Percentiles rank a stretch among this genome's conserved stretches.
Conservation (phyloP, 345 rosid genomes). For the Sisymbrium altissimum region DNA sequence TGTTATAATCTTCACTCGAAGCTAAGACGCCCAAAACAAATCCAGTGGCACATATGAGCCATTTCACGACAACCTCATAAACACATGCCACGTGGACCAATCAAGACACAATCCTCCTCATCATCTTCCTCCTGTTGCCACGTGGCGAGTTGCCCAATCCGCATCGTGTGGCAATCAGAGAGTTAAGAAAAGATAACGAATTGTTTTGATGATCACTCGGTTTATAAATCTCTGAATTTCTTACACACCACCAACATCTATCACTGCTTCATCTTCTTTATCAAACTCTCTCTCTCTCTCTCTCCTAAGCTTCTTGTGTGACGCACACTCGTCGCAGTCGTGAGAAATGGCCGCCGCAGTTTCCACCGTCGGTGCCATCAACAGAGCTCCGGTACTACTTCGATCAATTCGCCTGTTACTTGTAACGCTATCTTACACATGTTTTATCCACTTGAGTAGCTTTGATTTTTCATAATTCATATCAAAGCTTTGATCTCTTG, state of each 20-base stretch:
- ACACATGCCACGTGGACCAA: constrained; percentile 32
- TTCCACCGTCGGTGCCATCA: constrained; percentile 75
- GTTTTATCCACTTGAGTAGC: background rate
- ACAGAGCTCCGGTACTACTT: constrained; percentile 59
- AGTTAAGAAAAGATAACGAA: constrained; percentile 34
- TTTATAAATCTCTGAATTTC: constrained; percentile 23
- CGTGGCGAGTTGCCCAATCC: constrained; percentile 30
- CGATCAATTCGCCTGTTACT: background rate
- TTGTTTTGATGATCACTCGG: constrained; percentile 20
- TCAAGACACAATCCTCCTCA: background rate
- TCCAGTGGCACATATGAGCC: constrained; percentile 16
- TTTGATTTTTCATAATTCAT: background rate
- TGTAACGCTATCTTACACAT: background rate
- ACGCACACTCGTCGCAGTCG: constrained; percentile 15
- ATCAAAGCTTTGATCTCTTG: background rate
- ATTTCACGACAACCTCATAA: constrained; percentile 25
- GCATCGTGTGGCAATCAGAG: constrained; percentile 30
- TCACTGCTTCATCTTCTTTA: constrained; percentile 9
- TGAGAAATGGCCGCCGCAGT: constrained; percentile 71
- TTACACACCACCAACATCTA: constrained; percentile 21
- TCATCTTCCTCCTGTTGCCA: constrained; percentile 19
- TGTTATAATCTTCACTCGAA: constrained; percentile 20
- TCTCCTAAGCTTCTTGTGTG: constrained; percentile 21
- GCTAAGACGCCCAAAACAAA: constrained; percentile 8
- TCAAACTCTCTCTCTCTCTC: constrained; percentile 21